phyloP scores from a whole-genome alignment of 768 basidiomycete genomes.

The Psilocybe sp. region DNA sequence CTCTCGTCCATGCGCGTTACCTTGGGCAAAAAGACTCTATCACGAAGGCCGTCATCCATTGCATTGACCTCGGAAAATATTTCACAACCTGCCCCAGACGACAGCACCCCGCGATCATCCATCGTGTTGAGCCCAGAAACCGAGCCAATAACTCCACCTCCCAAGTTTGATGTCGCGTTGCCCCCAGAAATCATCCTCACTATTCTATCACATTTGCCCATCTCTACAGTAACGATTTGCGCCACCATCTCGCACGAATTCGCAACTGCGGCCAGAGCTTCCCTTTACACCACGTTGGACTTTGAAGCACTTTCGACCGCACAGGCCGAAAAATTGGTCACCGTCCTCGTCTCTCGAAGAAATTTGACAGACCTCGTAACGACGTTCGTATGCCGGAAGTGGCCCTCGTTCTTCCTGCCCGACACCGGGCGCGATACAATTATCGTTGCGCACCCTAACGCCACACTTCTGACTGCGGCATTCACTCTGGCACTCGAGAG shows the following conservation, averaged over 20 bases:
- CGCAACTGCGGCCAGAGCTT: constrained; percentile 25
- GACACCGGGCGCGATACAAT: constrained; percentile 13
- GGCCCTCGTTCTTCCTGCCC: constrained; percentile 37
- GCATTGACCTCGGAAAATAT: too few species aligned
- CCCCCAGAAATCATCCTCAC: constrained; percentile 31
- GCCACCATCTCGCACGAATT: constrained; percentile 33
- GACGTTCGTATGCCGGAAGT: constrained; percentile 36
- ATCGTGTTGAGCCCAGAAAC: background rate
- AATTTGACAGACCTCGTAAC: constrained; percentile 40
- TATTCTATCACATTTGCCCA: constrained; percentile 34
- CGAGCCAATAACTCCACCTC: constrained; percentile 5
- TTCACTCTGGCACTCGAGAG: constrained; percentile 43
- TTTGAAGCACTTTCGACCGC: constrained; percentile 25
- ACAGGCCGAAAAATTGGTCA: constrained; percentile 33
- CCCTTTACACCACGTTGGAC: constrained; percentile 33
- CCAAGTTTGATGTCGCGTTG: constrained; percentile 13
- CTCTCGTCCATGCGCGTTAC: constrained; percentile 13
- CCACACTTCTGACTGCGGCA: constrained; percentile 33
- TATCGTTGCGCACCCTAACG: constrained; percentile 17
- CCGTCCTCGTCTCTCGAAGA: constrained; percentile 32
- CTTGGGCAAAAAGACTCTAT: too few species aligned
- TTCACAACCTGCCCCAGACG: too few species aligned
- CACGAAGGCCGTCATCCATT: too few species aligned
- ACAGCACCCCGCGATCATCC: background rate
- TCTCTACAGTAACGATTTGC: constrained; percentile 21